A percentile compares a stretch with the other conserved stretches of the same genome.
Conservation (phyloP, 1,139 yeast species). For the Geotrichum candidum region DNA sequence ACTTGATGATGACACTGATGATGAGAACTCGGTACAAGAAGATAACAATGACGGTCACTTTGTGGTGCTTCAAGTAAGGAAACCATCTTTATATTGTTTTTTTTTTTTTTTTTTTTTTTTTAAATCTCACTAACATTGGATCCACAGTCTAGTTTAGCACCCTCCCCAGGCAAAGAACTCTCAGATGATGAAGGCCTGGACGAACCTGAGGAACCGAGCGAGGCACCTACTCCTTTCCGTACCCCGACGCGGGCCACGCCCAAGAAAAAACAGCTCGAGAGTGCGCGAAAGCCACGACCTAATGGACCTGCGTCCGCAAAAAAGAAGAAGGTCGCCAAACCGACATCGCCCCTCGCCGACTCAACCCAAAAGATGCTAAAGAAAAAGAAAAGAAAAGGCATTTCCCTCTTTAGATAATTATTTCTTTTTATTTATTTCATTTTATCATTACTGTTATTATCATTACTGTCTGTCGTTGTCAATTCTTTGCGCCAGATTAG, state of each 20-base stretch:
- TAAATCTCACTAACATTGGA: not conserved
- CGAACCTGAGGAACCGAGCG: not conserved
- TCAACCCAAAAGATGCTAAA: not conserved
- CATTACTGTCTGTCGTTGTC: no score
- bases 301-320: not conserved
- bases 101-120: no score
- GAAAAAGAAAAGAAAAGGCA: constrained; percentile 3
- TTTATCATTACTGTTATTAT: not conserved
- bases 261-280: not conserved
- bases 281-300: not conserved
- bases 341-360: not conserved
- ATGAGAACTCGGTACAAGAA: not conserved
- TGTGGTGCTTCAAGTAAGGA: not conserved
- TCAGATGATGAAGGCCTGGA: not conserved
- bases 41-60: not conserved
- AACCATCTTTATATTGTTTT: not conserved
- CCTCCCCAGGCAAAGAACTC: not conserved
- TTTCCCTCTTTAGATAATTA: constrained; percentile 6
- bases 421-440: not conserved
- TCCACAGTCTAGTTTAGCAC: constrained; percentile 2
- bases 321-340: not conserved
- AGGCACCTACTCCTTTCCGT: not conserved
- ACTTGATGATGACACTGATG: not conserved
- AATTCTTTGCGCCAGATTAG: no score
- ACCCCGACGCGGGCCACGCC: not conserved